Evolutionary conservation across 163 green algal genomes (phyloP), one percentile per base, ranked within the genome.

Genomic region (Scenedesmus sp.): DNA sequence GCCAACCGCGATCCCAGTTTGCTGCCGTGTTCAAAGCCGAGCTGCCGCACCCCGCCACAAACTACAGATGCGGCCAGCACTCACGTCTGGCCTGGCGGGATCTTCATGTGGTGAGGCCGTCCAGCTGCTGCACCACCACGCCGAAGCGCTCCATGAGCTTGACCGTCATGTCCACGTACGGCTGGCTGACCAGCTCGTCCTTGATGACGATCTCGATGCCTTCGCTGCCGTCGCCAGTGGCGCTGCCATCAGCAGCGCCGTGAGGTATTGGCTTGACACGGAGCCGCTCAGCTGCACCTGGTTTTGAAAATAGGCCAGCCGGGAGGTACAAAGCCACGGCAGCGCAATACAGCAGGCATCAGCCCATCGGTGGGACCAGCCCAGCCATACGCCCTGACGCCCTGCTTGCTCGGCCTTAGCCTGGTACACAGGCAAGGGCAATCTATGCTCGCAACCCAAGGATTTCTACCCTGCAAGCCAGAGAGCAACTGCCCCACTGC

Each of bases 151-250:
- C 95, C 98, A 99, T 99, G 6, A 99, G 96, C 91, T 98, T 97
- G n/a, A 99, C 92, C 2, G 98, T 99, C 98, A 99, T 99, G 91
- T 99, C 97, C 44, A 99, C 97, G 90, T 99, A 99, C 0, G 98
- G 98, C 95, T 99, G 94, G 49, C 91, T 97, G 10, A 99, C 96
- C 51, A 99, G 96, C 95, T 99, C 96, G 92, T 99, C 98, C 84
- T 70, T 94, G 89, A 99, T 99, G 59, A 96, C 93, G 83, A 98
- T 97, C 53, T 97, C 94, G 35, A 97, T 96, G 84, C 94, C 96
- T 59, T 94, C 94, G 33, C 35, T 87, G 61, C 94, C 96, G 92
- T 96, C 33, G 96, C 94, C 44, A 99, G 95, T 6, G 98, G 98
- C 3, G 97, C 96, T 0, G 98, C 97, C 98, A 99, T 99, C 22